Evolutionary conservation across 2,329 filamentous ascomycete genomes (phyloP).

Genomic region (Penicillium sp.): DNA sequence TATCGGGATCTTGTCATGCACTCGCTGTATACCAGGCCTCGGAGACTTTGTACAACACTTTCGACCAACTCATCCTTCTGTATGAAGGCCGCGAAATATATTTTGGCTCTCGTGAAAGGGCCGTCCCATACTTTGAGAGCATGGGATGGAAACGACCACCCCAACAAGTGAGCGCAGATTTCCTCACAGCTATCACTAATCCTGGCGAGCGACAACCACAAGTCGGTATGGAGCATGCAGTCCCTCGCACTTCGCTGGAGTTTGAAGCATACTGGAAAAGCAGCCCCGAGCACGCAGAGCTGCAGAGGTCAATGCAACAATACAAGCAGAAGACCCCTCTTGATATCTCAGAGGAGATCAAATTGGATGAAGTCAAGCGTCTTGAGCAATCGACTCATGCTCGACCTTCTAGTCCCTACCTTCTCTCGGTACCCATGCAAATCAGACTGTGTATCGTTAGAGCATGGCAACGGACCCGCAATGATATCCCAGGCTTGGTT

Average conservation of each 20-base stretch:
- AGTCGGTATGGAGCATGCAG: constrained; percentile 56
- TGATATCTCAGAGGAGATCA: constrained; percentile 15
- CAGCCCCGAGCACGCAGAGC: constrained; percentile 24
- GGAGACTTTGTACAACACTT: constrained; percentile 54
- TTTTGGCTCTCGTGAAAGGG: constrained; percentile 60
- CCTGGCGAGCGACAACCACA: constrained; percentile 55
- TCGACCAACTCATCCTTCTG: constrained; percentile 70
- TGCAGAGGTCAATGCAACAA: constrained; percentile 30
- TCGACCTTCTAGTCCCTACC: constrained; percentile 58
- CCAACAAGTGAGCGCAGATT: constrained; percentile 66
- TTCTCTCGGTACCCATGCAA: constrained; percentile 71
- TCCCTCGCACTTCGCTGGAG: constrained; percentile 64
- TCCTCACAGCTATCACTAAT: constrained; percentile 65
- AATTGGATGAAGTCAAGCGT: constrained; percentile 24
- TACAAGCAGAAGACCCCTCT: constrained; percentile 30
- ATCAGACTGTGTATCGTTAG: constrained; percentile 72
- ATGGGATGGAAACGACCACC: constrained; percentile 66
- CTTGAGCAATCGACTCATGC: constrained; percentile 28
- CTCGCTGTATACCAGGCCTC: constrained; percentile 49
- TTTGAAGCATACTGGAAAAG: constrained; percentile 52
- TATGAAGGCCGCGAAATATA: constrained; percentile 76
- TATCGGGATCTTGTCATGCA: constrained; percentile 41
- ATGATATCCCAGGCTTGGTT: not conserved
- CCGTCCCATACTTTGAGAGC: constrained; percentile 63
- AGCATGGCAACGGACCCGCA: constrained; percentile 60